phyloP scores from a whole-genome alignment of 805 yeast genomes.

The Kodamaea restingae region DNA sequence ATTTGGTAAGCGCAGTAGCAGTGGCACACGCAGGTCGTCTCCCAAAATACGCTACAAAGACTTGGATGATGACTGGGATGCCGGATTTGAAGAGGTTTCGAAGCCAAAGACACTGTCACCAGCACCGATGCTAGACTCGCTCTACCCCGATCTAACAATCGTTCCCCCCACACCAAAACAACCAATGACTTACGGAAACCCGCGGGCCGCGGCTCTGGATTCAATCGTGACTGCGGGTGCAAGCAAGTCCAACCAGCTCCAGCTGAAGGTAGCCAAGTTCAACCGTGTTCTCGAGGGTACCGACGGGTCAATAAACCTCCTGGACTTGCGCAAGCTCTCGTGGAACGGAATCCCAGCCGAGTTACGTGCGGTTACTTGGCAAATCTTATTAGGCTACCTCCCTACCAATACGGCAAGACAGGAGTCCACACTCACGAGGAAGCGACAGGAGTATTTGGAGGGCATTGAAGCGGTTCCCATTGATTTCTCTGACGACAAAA shows the following conservation, averaged over 20 bases:
- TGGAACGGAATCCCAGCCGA: constrained; percentile 94
- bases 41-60: constrained; percentile 50
- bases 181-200: constrained; percentile 39
- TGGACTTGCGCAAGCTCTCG: constrained; percentile 69
- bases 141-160: constrained; percentile 35
- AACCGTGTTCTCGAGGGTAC: constrained; percentile 49
- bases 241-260: constrained; percentile 52
- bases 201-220: constrained; percentile 23
- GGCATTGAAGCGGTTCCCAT: constrained; percentile 66
- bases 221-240: background rate
- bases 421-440: constrained; percentile 61
- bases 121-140: constrained; percentile 30
- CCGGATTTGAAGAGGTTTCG: constrained; percentile 49
- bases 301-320: constrained; percentile 50
- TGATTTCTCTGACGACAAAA: constrained; percentile 28
- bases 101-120: constrained; percentile 19
- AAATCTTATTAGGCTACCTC: constrained; percentile 79
- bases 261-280: constrained; percentile 63
- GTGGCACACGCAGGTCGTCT: constrained; percentile 5
- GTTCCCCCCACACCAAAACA: constrained; percentile 22
- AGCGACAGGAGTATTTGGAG: constrained; percentile 79
- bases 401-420: constrained; percentile 83
- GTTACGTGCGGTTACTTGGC: constrained; percentile 85
- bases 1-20: constrained; percentile 7
- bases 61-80: constrained; percentile 92